A percentile compares a stretch with the other conserved stretches of the same genome.
Evolutionary conservation across 345 rosid species (phyloP).

Genomic region (Citrus trifoliata): DNA sequence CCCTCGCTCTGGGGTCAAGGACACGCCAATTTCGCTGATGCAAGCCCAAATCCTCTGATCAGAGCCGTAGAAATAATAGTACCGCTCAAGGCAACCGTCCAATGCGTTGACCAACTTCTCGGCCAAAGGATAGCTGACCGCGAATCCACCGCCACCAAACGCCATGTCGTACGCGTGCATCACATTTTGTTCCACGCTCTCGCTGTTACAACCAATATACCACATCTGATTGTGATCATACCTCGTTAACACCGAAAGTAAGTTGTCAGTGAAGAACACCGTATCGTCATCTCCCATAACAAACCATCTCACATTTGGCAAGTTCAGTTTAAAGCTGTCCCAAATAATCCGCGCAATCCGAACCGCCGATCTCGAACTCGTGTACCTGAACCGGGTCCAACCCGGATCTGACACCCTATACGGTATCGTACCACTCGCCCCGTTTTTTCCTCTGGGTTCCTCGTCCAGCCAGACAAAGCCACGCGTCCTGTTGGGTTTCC

Average conservation of each 20-base stretch:
- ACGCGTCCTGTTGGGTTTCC: slow-evolving; percentile 49
- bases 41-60: slow-evolving; percentile 85
- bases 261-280: slow-evolving; percentile 59
- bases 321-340: slow-evolving; percentile 48
- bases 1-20: slow-evolving; percentile 60
- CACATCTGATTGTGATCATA: slow-evolving; percentile 78
- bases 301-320: slow-evolving; percentile 72
- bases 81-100: slow-evolving; percentile 74
- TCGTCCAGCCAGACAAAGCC: slow-evolving; percentile 73
- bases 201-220: slow-evolving; percentile 75
- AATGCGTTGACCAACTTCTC: slow-evolving; percentile 41
- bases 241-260: slow-evolving; percentile 56
- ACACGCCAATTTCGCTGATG: slow-evolving; percentile 66
- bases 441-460: background rate
- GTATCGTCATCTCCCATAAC: slow-evolving; percentile 97
- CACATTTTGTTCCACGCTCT: slow-evolving; percentile 73
- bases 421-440: slow-evolving; percentile 21
- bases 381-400: slow-evolving; percentile 53
- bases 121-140: slow-evolving; percentile 66
- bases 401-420: slow-evolving; percentile 45
- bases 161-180: slow-evolving; percentile 81
- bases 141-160: slow-evolving; percentile 93
- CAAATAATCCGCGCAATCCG: slow-evolving; percentile 70
- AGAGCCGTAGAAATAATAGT: slow-evolving; percentile 70
- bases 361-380: slow-evolving; percentile 63